A percentile compares a stretch with the other conserved stretches of the same genome.
These are phyloP conservation scores for Globisporangium paroecandrum DNA, from an alignment of 352 stramenopile species.

Conservation along the genomic window DNA sequence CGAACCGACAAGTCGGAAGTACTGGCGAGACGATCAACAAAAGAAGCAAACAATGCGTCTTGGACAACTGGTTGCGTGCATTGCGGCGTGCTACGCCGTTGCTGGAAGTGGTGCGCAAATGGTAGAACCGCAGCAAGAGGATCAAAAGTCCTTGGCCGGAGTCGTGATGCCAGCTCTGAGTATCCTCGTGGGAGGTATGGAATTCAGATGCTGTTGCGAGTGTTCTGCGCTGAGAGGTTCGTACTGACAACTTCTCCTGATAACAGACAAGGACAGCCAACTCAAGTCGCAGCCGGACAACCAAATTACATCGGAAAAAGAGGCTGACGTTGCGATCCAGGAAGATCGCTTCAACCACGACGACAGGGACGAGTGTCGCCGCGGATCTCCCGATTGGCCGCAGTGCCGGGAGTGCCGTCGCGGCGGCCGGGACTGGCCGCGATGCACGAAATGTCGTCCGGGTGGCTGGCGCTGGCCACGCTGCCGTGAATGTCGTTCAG, in stretches of 20 bases:
- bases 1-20: not conserved
- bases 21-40: not conserved
- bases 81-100: slow-evolving; percentile 2
- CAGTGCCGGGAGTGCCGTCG: slow-evolving; percentile 1
- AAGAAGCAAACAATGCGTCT: slow-evolving; percentile 5
- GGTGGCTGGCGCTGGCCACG: not conserved
- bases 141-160: not conserved
- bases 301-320: not conserved
- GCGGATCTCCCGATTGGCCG: not conserved
- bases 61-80: not conserved
- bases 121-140: not conserved
- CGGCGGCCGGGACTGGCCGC: not conserved
- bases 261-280: not conserved
- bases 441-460: not conserved
- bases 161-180: not conserved
- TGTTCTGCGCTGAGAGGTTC: not conserved
- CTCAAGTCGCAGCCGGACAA: not conserved
- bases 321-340: not conserved
- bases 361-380: slow-evolving; percentile 2
- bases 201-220: not conserved
- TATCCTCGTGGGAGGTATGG: not conserved
- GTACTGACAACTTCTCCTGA: not conserved
- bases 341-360: not conserved
- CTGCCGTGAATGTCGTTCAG: not conserved
- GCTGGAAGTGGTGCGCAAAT: not conserved